phyloP scores from a whole-genome alignment of 768 basidiomycete genomes.

The Hortiboletus flavorubellus region DNA sequence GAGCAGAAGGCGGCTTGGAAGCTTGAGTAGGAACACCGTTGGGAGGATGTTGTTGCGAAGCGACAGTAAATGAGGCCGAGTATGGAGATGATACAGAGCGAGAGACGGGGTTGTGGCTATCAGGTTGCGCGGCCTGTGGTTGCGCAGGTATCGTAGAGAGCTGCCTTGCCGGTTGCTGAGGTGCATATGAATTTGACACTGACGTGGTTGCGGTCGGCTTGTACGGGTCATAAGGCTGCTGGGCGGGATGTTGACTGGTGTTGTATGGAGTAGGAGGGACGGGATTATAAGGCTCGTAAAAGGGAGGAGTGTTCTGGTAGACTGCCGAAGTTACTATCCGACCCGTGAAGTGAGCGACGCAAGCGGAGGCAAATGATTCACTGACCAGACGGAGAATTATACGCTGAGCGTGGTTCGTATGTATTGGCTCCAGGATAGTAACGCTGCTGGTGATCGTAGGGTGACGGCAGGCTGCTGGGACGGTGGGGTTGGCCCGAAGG shows the following conservation, averaged over 20 bases:
- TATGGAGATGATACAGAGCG: slow-evolving; percentile 28
- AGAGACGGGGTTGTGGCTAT: slow-evolving; percentile 25
- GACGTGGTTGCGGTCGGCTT: slow-evolving; percentile 23
- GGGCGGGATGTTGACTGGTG: slow-evolving; percentile 14
- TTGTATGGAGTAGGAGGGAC: slow-evolving; percentile 12
- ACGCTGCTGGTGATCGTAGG: slow-evolving; percentile 30
- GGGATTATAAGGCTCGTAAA: slow-evolving; percentile 28
- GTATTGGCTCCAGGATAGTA: slow-evolving; percentile 30
- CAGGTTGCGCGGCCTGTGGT: slow-evolving; percentile 32
- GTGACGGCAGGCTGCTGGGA: slow-evolving; percentile 8
- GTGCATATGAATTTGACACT: slow-evolving; percentile 22
- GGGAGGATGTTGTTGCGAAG: slow-evolving; percentile 14
- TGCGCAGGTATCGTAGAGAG: slow-evolving; percentile 13
- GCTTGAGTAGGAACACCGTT: slow-evolving; percentile 27
- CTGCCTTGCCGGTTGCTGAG: slow-evolving; percentile 13
- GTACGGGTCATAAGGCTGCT: slow-evolving; percentile 36
- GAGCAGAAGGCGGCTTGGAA: slow-evolving; percentile 32
- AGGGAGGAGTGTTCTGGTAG: slow-evolving; percentile 10
- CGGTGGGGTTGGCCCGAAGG: slow-evolving; percentile 14
- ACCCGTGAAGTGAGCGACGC: slow-evolving; percentile 3
- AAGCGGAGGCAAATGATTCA: not conserved
- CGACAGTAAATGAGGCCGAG: slow-evolving; percentile 11
- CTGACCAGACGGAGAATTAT: slow-evolving; percentile 25
- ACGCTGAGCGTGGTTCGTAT: slow-evolving; percentile 22
- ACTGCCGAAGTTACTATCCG: slow-evolving; percentile 11